phyloP scores from a whole-genome alignment of 805 yeast genomes.

The Kluyveromyces siamensis region DNA sequence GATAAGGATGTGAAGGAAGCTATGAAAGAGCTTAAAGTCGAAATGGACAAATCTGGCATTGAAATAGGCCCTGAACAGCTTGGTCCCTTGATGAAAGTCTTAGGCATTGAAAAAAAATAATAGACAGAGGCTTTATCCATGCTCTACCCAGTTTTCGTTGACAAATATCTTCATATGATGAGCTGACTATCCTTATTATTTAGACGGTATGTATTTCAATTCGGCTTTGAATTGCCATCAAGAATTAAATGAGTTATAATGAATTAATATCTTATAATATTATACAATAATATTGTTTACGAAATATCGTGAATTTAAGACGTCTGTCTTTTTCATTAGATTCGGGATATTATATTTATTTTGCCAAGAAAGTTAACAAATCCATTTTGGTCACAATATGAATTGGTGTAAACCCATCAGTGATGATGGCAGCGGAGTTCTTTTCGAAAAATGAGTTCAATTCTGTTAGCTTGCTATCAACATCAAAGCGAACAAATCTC shows the following conservation, averaged over 20 bases:
- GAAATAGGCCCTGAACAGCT: slow-evolving; percentile 21
- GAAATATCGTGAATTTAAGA: neutral
- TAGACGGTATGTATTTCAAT: neutral
- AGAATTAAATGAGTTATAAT: neutral
- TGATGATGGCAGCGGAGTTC: slow-evolving; percentile 75
- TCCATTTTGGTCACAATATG: slow-evolving; percentile 87
- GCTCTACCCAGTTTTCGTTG: no score
- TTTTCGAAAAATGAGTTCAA: slow-evolving; percentile 76
- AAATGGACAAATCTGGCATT: slow-evolving; percentile 20
- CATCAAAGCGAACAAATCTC: slow-evolving; percentile 56
- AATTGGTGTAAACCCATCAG: slow-evolving; percentile 66
- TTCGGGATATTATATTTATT: neutral
- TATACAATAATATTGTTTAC: neutral
- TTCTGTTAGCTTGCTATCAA: slow-evolving; percentile 54
- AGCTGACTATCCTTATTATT: neutral
- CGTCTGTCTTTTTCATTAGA: neutral
- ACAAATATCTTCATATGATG: neutral
- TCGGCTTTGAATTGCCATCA: neutral
- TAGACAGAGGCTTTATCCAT: no score
- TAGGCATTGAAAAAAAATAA: slow-evolving; percentile 18
- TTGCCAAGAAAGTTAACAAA: slow-evolving; percentile 44
- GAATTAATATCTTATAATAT: neutral
- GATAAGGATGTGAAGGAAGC: slow-evolving; percentile 20
- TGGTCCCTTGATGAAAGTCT: slow-evolving; percentile 21
- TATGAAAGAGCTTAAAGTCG: slow-evolving; percentile 18